Percentiles rank a stretch among this genome's conserved stretches.
Conservation (phyloP, 1,139 yeast genomes). For the Kazachstania sp. region DNA sequence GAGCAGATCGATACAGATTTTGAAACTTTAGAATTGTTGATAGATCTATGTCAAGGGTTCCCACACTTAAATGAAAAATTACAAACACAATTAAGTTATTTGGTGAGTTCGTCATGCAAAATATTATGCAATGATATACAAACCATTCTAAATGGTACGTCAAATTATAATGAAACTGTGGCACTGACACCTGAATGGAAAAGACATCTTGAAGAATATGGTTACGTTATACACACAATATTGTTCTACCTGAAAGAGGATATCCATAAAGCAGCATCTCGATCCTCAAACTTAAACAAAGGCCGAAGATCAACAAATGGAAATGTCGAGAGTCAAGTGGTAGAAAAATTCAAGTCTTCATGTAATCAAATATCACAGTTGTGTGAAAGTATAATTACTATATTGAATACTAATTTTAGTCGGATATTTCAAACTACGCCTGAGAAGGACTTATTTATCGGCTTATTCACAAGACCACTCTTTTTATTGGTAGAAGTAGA, state of each 20-base stretch:
- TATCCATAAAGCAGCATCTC: constrained; percentile 32
- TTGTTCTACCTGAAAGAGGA: constrained; percentile 38
- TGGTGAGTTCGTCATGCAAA: constrained; percentile 46
- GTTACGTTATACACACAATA: constrained; percentile 53
- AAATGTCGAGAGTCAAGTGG: constrained; percentile 17
- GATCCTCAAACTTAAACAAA: constrained; percentile 14
- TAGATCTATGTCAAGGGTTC: constrained; percentile 50
- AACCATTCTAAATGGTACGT: constrained; percentile 29
- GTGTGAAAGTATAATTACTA: constrained; percentile 34
- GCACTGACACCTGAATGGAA: constrained; percentile 45
- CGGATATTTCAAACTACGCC: constrained; percentile 72
- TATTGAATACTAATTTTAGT: constrained; percentile 46
- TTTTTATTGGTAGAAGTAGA: constrained; percentile 72
- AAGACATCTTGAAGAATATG: constrained; percentile 51
- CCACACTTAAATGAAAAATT: constrained; percentile 38
- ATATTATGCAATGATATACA: constrained; percentile 30
- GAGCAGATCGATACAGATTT: constrained; percentile 46
- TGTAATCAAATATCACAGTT: constrained; percentile 47
- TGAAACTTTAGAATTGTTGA: constrained; percentile 50
- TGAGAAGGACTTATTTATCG: constrained; percentile 63
- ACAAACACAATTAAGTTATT: constrained; percentile 48
- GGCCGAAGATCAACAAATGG: constrained; percentile 8
- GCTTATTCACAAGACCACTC: constrained; percentile 66
- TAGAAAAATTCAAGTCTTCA: constrained; percentile 47
- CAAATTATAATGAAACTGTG: constrained; percentile 45